Base-by-base conservation (phyloP, 176 grass and related monocot genomes). In the Oryza australiensis region DNA sequence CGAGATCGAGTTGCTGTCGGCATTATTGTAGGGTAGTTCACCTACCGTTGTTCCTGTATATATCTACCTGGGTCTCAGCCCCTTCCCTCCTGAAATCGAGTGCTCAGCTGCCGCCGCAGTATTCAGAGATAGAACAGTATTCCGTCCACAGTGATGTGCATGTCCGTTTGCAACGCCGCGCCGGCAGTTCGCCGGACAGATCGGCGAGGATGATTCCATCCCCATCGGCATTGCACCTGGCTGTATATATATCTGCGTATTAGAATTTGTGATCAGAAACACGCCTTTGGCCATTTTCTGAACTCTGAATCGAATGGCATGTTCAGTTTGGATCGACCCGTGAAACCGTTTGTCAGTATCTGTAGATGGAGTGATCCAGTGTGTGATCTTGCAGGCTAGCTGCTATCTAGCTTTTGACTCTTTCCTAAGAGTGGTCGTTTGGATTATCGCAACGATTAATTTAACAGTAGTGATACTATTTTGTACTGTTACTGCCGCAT, bases 1-100 rank as follows among this genome's bases (percentile, higher is more conserved):
- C 5, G 23, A 38, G 76, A 49, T 16, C 4, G 40, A 60, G 85
- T 69, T 75, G 77, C 70, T 86, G 46, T 86, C 70, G 27, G 84
- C 49, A 75, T 62, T 62, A 86, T 75, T 87, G 70, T 33, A 45
- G 5, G 77, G 18, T 35, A 37, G 84, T 67, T 87, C 77, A 87
- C 38, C 78, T 14, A 75, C 85, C 84, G 33, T 68, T 62, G 20
- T 55, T 77, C 67, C 55, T 60, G n/a, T 24, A 60, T 63, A 29
- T 70, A 26, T 10, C 29, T 18, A 22, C 64, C 59, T 66, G n/a
- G 5, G 5, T 57, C 16, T 32, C 30, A 28, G 35, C 59, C 20
- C 7, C 9, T 59, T 23, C 18, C 5, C 18, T 68, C 10, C 22
- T 75, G 48, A 76, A 69, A 35, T 62, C 26, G 42, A 86, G 60